phyloP scores from a whole-genome alignment of 192 early-diverging fungal species.

The Backusella macrospora region DNA sequence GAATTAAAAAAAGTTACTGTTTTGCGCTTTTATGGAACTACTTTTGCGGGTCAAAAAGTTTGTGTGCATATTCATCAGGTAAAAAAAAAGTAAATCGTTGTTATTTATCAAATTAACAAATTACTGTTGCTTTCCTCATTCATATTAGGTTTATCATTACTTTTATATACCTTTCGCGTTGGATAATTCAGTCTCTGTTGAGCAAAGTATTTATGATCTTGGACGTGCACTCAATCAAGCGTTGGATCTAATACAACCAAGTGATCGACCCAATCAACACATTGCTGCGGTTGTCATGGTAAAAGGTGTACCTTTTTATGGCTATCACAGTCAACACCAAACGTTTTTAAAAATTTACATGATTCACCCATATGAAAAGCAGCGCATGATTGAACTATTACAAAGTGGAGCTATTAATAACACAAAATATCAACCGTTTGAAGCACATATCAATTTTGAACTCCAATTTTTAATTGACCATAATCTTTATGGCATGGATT shows the following conservation, averaged over 20 bases:
- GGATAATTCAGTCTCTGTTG: conserved; percentile 23
- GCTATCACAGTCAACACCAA: conserved; percentile 69
- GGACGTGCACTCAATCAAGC: conserved; percentile 74
- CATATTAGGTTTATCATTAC: conserved; percentile 70
- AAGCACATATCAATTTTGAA: conserved; percentile 80
- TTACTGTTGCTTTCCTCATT: no score
- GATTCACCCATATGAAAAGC: conserved; percentile 61
- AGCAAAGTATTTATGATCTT: conserved; percentile 54
- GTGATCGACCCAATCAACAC: conserved; percentile 41
- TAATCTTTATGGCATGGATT: conserved; percentile 87
- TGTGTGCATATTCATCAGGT: conserved; percentile 88
- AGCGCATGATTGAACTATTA: conserved; percentile 66
- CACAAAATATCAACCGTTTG: conserved; percentile 69
- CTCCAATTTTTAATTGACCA: conserved; percentile 89
- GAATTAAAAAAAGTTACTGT: conserved; percentile 63
- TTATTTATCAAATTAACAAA: conserved; percentile 19
- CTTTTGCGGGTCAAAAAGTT: conserved; percentile 66
- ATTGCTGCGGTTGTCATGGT: conserved; percentile 73
- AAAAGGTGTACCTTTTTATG: conserved; percentile 88
- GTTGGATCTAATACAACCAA: conserved; percentile 48
- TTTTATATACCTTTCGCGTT: conserved; percentile 77
- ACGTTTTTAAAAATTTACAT: conserved; percentile 81
- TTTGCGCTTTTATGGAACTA: conserved; percentile 81
- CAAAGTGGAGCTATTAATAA: conserved; percentile 75
- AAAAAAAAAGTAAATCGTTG: conserved; percentile 3